Evolutionary conservation across 2,329 filamentous ascomycete species (phyloP), one percentile per base, ranked within the genome.

Genomic region (Ploettnerulaceae sp.): DNA sequence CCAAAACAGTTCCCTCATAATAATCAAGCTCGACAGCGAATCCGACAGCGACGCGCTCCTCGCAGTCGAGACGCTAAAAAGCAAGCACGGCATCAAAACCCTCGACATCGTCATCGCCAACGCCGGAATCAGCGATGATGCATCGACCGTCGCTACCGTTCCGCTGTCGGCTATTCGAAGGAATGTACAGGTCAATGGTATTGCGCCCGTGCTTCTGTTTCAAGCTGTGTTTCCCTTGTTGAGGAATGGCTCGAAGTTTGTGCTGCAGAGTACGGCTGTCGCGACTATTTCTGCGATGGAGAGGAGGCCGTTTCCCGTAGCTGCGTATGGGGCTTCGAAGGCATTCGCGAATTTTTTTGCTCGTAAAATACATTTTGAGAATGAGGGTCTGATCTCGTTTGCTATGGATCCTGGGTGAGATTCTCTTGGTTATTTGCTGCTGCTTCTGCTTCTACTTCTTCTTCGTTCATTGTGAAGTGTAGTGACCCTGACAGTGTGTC

Each of bases 41-140:
- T 58, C 60, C 12, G 57, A 66, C 7, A 53, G 58, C 0, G 67
- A 69, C 49, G 53, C 69, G 0, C 48, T 57, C 1, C 51, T 56
- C n/a, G 68, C 68, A 1, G 60, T 69, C 1, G 34, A 61, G 14
- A 51, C 60, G 2, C 55, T 71, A 0, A 46, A 59, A 1, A 26
- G 44, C 2, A 51, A 65, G 9, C 43, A 56, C 41, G 63, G 62
- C 3, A 70, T 77, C 51, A 53, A 60, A 5, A 57, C 65, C 22
- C 49, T 78, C 2, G 74, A 79, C 51, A 57, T 75, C 7, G 66
- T 78, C 3, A 69, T 79, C 38, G 71, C 73, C 26, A 78, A 78
- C 55, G 73, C 74, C 0, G 74, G 67, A n/a, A 67, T 72, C 11
- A 55, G 56, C 12, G 12, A 31, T n/a, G 7, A 24, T 3, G 9